Percentiles rank a stretch among this genome's conserved stretches.
Conservation (phyloP, 441 rosid species). For the Pelargonium cotyledonis region DNA sequence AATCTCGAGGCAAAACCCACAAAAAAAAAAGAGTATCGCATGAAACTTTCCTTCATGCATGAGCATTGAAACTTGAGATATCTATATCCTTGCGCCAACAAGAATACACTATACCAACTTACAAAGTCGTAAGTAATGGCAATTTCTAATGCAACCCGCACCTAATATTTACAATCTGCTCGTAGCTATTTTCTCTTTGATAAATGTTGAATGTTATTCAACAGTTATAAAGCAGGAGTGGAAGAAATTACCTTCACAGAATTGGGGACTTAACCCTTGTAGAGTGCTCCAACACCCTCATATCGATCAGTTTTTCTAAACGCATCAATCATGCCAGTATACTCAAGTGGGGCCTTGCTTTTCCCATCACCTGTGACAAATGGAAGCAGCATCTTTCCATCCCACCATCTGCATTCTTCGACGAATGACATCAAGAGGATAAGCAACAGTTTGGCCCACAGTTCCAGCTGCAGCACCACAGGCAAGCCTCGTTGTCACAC, state of each 20-base stretch:
- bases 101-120: no score
- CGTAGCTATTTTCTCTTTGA: not conserved
- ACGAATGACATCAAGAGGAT: slow-evolving; percentile 17
- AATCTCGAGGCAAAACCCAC: no score
- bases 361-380: not conserved
- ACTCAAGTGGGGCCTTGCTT: not conserved
- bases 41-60: no score
- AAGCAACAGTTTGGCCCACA: slow-evolving; percentile 6
- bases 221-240: not conserved
- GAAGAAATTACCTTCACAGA: not conserved
- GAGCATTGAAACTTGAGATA: no score
- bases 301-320: not conserved
- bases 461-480: slow-evolving; percentile 2
- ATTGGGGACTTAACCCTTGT: not conserved
- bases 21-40: no score
- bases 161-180: not conserved
- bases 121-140: no score
- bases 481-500: not conserved
- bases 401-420: not conserved
- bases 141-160: not conserved
- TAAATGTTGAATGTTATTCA: not conserved
- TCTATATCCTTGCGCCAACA: no score
- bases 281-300: not conserved
- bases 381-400: not conserved
- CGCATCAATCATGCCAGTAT: not conserved